Conservation (phyloP, 1,139 yeast genomes). For the Sugiyamaella grinbergsii region DNA sequence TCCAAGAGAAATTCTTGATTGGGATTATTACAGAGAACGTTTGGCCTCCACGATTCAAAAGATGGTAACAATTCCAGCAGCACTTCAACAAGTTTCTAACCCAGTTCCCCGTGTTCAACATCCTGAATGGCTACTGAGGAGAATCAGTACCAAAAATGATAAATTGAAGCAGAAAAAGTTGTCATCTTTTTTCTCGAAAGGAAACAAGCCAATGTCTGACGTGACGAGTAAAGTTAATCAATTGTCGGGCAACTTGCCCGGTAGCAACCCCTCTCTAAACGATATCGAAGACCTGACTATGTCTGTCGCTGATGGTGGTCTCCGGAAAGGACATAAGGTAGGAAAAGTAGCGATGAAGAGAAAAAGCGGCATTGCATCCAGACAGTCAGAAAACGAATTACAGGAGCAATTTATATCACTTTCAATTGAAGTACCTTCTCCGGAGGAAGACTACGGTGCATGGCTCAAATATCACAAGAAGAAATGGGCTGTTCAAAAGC, state of each 20-base stretch:
- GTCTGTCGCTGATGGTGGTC: constrained; percentile 26
- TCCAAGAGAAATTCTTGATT: constrained; percentile 86
- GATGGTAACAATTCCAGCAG: constrained; percentile 96
- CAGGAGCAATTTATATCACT: constrained; percentile 28
- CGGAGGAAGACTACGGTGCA: constrained; percentile 70
- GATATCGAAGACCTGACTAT: constrained; percentile 78
- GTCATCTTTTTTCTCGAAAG: constrained; percentile 52
- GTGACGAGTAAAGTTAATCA: constrained; percentile 21
- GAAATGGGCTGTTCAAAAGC: constrained; percentile 79
- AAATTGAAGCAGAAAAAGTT: constrained; percentile 72
- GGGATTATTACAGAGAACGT: constrained; percentile 91
- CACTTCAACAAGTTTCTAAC: constrained; percentile 81
- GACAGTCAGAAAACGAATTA: constrained; percentile 29
- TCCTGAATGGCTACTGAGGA: constrained; percentile 87
- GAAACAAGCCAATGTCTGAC: constrained; percentile 21
- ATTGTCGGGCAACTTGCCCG: constrained; percentile 25
- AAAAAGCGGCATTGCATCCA: constrained; percentile 26
- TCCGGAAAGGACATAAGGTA: constrained; percentile 21
- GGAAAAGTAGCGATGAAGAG: constrained; percentile 31
- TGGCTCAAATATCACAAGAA: constrained; percentile 80
- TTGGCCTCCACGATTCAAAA: constrained; percentile 92
- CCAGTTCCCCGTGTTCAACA: constrained; percentile 95
- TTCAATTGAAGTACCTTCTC: constrained; percentile 53
- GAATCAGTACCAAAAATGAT: constrained; percentile 61
- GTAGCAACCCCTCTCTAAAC: constrained; percentile 25